Evolutionary conservation across 768 basidiomycete species (phyloP), one percentile per base, ranked within the genome.

Genomic region (Suillus decipiens): DNA sequence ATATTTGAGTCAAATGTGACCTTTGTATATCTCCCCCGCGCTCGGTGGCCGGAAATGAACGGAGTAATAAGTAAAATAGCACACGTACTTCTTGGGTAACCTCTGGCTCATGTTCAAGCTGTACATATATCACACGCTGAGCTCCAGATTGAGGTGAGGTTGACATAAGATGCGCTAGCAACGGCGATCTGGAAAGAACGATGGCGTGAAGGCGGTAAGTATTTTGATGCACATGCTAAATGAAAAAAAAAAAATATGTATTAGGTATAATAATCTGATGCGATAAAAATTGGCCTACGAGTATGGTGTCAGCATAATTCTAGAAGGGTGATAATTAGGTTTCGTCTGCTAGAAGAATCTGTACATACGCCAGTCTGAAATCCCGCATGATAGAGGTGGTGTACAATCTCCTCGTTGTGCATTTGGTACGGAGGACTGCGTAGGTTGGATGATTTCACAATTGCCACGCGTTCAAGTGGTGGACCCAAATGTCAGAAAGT

Each of bases 131-230:
- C 61, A 85, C 80, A 67, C 88, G 84, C 69, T 88, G 86, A 15
- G 84, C 87, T 63, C 81, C 81, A 42, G 81, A 78, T 75, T 86
- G 87, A 31, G 88, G 88, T 39, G 89, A 87, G 56, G 89, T 91
- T 61, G 89, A 90, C 89, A 96, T 92, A 67, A 93, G 81, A 74
- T 94, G 92, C 45, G 89, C 91, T 71, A 96, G 85, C 77, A 87
- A 92, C 42, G 95, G 93, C 37, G 93, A 95, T 60, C 89, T 89
- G 64, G 93, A 92, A 65, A 96, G 81, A 67, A 95, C 89, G 75
- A 96, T 90, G 66, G 89, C 86, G 78, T 95, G 91, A 41, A 93
- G 84, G 61, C 86, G 85, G 75, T 92, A 93, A 64, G 82, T 79
- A 75, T 85, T 85, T 81, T 89, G 86, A 71, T 87, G 85, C 62